These are phyloP conservation scores for Durusdinium trenchii DNA, from an alignment of 73 alveolate genomes.

Conservation along the genomic window DNA sequence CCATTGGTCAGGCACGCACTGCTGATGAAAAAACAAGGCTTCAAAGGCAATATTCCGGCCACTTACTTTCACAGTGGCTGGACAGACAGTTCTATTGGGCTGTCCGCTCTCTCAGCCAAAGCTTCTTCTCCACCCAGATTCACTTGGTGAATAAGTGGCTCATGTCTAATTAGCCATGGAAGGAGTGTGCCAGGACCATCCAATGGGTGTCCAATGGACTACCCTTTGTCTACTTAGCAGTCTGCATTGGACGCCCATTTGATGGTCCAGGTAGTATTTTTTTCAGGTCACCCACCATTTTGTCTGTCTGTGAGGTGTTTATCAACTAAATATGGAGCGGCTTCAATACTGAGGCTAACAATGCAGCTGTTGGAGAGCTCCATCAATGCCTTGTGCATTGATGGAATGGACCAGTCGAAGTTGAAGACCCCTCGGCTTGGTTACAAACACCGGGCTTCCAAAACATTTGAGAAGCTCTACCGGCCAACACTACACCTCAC, in stretches of 20 bases:
- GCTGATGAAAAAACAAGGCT: background rate
- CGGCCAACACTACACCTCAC: background rate
- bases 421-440: background rate
- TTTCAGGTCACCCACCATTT: background rate
- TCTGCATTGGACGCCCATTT: background rate
- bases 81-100: conserved; percentile 23
- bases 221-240: too few species aligned
- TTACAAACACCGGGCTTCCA: background rate
- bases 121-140: too few species aligned
- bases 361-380: background rate
- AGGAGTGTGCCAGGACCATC: too few species aligned
- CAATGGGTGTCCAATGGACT: too few species aligned
- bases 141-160: too few species aligned
- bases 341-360: too few species aligned
- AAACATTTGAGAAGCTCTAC: background rate
- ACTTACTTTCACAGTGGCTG: conserved; percentile 35
- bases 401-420: conserved; percentile 42
- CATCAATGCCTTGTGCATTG: background rate
- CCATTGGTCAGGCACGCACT: background rate
- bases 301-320: background rate
- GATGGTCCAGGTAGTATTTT: background rate
- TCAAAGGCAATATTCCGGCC: background rate
- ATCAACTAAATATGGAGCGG: background rate
- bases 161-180: too few species aligned
- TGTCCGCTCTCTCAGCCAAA: background rate